Percentiles rank a stretch among this genome's conserved stretches.
Evolutionary conservation across 2,329 filamentous ascomycete genomes (phyloP).

Genomic region (Phialocephala subalpina): DNA sequence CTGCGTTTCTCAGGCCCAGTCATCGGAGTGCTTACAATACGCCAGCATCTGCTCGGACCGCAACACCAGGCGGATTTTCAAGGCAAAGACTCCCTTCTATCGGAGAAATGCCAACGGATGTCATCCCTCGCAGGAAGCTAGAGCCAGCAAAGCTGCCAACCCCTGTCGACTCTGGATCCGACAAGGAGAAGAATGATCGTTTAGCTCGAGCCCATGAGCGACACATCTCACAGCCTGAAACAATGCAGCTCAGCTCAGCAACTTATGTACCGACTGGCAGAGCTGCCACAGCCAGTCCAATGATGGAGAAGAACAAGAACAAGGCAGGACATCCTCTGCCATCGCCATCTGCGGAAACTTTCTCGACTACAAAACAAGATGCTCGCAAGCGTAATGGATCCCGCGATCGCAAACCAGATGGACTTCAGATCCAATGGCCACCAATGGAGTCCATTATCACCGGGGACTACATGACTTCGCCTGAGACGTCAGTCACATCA

Average conservation of each 20-base stretch:
- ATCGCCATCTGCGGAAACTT: conserved; percentile 71
- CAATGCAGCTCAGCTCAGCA: conserved; percentile 48
- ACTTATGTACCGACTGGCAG: conserved; percentile 39
- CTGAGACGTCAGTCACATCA: conserved; percentile 62
- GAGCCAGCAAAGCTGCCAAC: conserved; percentile 50
- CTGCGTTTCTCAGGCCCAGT: conserved; percentile 72
- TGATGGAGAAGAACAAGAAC: conserved; percentile 61
- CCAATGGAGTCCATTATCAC: conserved; percentile 59
- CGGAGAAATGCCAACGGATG: conserved; percentile 69
- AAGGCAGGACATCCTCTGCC: conserved; percentile 64
- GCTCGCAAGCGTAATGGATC: conserved; percentile 72
- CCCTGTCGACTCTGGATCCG: conserved; percentile 55
- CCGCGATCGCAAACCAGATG: conserved; percentile 79
- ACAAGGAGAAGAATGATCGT: conserved; percentile 49
- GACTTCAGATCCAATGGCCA: conserved; percentile 69
- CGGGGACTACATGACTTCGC: conserved; percentile 61
- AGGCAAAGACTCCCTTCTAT: conserved; percentile 79
- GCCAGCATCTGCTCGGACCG: conserved; percentile 71
- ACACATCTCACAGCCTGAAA: conserved; percentile 44
- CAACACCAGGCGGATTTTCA: conserved; percentile 65
- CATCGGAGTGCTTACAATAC: conserved; percentile 75
- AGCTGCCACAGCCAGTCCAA: conserved; percentile 72
- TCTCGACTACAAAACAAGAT: conserved; percentile 68
- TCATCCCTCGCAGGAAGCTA: conserved; percentile 50
- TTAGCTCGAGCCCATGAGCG: conserved; percentile 40